Evolutionary conservation across 345 rosid genomes (phyloP).

Genomic region (Murraya koenigii): DNA sequence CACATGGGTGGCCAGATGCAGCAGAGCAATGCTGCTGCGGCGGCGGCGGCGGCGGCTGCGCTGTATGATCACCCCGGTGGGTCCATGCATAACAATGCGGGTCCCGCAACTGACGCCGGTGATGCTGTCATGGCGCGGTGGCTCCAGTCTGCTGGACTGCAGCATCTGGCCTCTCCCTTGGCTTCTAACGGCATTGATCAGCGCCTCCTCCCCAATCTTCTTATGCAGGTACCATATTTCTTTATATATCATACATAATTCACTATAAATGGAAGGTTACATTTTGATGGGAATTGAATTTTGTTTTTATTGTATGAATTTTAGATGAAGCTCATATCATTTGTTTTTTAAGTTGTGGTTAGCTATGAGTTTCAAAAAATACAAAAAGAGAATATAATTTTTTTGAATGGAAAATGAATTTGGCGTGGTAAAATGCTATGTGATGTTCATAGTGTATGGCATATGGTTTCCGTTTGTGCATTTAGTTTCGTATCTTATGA

Average conservation of each 20-base stretch:
- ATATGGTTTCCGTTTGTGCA: neutral
- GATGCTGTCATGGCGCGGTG: constrained; percentile 99
- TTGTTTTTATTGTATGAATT: neutral
- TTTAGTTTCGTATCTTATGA: neutral
- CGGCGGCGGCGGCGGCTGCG: constrained; percentile 64
- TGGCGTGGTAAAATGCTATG: neutral
- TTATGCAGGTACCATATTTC: constrained; percentile 67
- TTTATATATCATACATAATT: neutral
- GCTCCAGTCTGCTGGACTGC: constrained; percentile 98
- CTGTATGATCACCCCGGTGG: constrained; percentile 63
- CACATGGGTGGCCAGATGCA: constrained; percentile 99
- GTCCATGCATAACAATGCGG: constrained; percentile 55
- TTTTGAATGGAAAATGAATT: neutral
- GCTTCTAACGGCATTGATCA: constrained; percentile 77
- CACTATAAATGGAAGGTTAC: neutral
- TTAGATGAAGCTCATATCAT: neutral
- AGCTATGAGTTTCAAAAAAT: neutral
- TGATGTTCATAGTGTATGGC: neutral
- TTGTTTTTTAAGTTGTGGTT: neutral
- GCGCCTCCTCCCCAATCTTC: constrained; percentile 81
- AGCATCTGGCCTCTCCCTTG: constrained; percentile 98
- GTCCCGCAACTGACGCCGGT: constrained; percentile 66
- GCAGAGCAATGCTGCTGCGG: constrained; percentile 87
- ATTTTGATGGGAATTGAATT: neutral
- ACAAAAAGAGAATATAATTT: neutral